phyloP scores from a whole-genome alignment of 352 stramenopile genomes.

The Blastocystis sp. region DNA sequence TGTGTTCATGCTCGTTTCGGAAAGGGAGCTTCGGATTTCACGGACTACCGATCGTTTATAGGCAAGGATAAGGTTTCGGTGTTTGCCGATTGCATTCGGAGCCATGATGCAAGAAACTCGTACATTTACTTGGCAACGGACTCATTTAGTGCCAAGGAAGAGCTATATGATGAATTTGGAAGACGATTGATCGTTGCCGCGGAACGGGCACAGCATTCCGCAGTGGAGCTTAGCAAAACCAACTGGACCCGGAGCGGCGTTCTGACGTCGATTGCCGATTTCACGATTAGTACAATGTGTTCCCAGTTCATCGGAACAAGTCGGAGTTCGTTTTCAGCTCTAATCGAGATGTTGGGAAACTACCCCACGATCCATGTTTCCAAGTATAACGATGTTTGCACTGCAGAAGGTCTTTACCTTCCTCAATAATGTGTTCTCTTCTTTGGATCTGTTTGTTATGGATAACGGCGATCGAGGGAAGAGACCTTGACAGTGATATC shows the following conservation, averaged over 20 bases:
- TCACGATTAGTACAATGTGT: background rate
- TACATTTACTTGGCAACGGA: slow-evolving; percentile 21
- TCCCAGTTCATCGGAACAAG: background rate
- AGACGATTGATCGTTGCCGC: background rate
- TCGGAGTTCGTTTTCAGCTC: background rate
- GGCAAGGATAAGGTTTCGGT: background rate
- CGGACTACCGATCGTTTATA: background rate
- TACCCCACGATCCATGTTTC: background rate
- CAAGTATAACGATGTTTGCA: background rate
- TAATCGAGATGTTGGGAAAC: background rate
- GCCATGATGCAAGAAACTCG: background rate
- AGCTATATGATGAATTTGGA: background rate
- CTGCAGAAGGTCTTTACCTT: background rate
- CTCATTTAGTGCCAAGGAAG: background rate
- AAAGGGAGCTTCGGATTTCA: background rate
- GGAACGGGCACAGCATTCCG: background rate
- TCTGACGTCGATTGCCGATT: background rate
- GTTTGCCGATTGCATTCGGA: background rate
- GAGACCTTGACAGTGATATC: background rate
- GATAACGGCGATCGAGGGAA: background rate
- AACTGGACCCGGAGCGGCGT: background rate
- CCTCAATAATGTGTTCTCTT: background rate
- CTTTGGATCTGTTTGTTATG: background rate
- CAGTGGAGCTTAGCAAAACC: background rate
- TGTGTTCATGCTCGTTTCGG: slow-evolving; percentile 26